Conservation (phyloP, 805 yeast genomes). For the Torulaspora quercuum region DNA sequence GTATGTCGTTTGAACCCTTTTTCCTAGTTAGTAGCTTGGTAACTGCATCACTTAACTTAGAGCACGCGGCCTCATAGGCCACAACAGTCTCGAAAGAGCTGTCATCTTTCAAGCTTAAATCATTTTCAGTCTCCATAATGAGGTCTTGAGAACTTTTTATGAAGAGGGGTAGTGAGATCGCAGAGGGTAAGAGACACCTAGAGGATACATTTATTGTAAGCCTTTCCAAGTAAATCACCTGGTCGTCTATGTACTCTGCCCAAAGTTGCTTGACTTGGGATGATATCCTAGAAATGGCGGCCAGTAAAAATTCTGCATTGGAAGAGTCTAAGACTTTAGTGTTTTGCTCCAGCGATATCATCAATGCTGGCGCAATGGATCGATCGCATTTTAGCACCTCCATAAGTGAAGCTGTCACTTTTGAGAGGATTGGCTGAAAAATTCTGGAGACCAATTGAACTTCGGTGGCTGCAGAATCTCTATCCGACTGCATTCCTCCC, state of each 20-base stretch:
- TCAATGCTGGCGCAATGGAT: conserved; percentile 43
- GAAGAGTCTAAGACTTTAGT: conserved; percentile 42
- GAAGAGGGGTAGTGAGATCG: conserved; percentile 48
- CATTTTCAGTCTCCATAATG: conserved; percentile 33
- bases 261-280: conserved; percentile 53
- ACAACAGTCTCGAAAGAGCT: conserved; percentile 9
- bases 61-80: conserved; percentile 11
- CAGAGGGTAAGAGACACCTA: conserved; percentile 43
- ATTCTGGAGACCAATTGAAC: conserved; percentile 45
- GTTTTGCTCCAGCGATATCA: conserved; percentile 42
- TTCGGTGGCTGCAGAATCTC: conserved; percentile 44
- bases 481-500: conserved; percentile 44
- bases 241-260: conserved; percentile 56
- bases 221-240: conserved; percentile 45
- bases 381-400: conserved; percentile 40
- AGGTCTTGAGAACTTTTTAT: conserved; percentile 35
- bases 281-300: conserved; percentile 48
- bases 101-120: conserved; percentile 5
- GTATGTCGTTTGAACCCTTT: conserved; percentile 7
- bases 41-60: conserved; percentile 13
- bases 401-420: conserved; percentile 30
- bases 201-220: conserved; percentile 30
- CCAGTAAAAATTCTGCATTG: conserved; percentile 61
- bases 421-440: conserved; percentile 39
- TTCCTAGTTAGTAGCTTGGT: conserved; percentile 10